Percentiles rank a stretch among this genome's conserved stretches.
phyloP scores from a whole-genome alignment of 1,284 basidiomycete species.

The Microbotryomycetes sp. region DNA sequence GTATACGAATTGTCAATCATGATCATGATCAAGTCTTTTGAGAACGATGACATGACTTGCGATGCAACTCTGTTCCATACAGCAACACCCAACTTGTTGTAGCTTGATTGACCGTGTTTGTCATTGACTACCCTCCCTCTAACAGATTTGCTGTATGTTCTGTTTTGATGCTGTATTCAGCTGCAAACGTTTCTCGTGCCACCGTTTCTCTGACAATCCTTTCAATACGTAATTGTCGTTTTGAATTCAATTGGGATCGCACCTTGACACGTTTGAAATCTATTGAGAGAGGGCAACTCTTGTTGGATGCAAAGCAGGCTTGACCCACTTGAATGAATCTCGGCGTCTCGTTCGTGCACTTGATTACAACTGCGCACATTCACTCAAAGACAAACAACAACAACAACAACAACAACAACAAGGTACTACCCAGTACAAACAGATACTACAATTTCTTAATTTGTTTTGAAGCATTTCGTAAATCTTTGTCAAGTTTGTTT shows the following conservation, averaged over 20 bases:
- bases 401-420: background rate
- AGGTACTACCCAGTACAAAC: background rate
- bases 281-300: background rate
- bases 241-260: no score
- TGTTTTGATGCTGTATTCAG: background rate
- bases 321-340: background rate
- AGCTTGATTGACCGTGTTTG: background rate
- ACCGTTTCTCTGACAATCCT: no score
- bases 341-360: background rate
- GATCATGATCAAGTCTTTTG: background rate
- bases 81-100: background rate
- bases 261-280: no score
- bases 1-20: background rate
- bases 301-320: background rate
- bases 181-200: no score
- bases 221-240: no score
- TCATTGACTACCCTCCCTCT: background rate
- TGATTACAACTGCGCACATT: background rate
- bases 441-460: conserved; percentile 55
- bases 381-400: background rate
- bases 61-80: background rate
- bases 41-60: background rate
- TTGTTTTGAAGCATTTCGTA: conserved; percentile 70
- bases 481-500: conserved; percentile 64
- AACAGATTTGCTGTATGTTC: background rate